Conservation (phyloP, 306 rosid genomes). For the Quercus engelmannii region DNA sequence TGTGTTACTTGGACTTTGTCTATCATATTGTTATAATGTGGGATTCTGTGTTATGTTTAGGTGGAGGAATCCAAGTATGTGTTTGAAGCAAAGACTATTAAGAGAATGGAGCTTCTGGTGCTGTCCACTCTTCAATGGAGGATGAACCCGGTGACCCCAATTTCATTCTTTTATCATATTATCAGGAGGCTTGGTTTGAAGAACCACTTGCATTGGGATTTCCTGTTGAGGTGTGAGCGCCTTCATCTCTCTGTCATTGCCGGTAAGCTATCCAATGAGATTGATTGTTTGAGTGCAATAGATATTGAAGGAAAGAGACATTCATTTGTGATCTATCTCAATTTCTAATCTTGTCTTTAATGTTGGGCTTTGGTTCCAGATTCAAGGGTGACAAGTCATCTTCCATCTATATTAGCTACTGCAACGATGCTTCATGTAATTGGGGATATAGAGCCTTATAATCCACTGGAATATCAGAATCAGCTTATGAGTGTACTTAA, state of each 20-base stretch:
- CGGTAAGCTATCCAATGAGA: constrained; percentile 40
- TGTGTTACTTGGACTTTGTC: neutral
- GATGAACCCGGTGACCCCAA: constrained; percentile 91
- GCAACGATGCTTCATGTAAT: constrained; percentile 79
- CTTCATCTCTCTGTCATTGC: constrained; percentile 57
- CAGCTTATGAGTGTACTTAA: constrained; percentile 66
- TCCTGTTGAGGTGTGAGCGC: constrained; percentile 67
- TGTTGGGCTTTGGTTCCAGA: constrained; percentile 38
- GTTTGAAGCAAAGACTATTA: constrained; percentile 80
- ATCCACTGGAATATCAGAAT: constrained; percentile 55
- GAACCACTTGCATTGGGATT: constrained; percentile 69
- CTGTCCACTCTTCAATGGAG: constrained; percentile 84
- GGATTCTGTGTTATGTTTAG: constrained; percentile 33
- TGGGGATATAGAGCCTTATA: constrained; percentile 61
- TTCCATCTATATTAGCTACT: constrained; percentile 82
- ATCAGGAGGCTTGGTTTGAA: constrained; percentile 73
- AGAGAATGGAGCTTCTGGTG: constrained; percentile 95
- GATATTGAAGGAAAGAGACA: neutral
- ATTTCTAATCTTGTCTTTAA: constrained; percentile 5
- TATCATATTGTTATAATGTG: neutral
- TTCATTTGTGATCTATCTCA: neutral
- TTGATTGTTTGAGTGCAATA: neutral
- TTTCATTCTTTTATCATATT: constrained; percentile 80
- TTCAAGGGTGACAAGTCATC: constrained; percentile 52
- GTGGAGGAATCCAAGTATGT: constrained; percentile 69